These are phyloP conservation scores for Aspergillus sp. DNA, from an alignment of 2,329 filamentous ascomycete genomes.

Conservation along the genomic window DNA sequence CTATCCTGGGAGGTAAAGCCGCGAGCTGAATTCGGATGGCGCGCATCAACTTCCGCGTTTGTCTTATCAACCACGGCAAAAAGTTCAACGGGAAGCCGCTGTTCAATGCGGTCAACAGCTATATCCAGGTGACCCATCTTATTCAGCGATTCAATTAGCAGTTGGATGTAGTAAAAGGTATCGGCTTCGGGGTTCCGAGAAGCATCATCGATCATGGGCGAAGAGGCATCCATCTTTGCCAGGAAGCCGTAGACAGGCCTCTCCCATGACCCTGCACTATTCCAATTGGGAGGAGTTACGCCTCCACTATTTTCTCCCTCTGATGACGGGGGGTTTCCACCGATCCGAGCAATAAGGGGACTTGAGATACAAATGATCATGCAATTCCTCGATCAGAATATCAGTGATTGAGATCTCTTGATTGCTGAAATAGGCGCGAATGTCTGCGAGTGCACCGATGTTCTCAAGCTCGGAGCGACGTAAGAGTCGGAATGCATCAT, in stretches of 20 bases:
- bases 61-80: constrained; percentile 93
- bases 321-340: constrained; percentile 68
- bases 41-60: constrained; percentile 86
- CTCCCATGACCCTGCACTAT: constrained; percentile 43
- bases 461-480: constrained; percentile 83
- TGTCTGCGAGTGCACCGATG: constrained; percentile 81
- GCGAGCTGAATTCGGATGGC: constrained; percentile 76
- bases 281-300: constrained; percentile 17
- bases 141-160: constrained; percentile 85
- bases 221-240: constrained; percentile 51
- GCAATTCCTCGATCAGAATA: constrained; percentile 93
- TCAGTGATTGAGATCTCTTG: constrained; percentile 91
- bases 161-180: constrained; percentile 86
- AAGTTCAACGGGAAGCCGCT: constrained; percentile 86
- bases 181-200: constrained; percentile 92
- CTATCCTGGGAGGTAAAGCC: constrained; percentile 43
- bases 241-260: constrained; percentile 54
- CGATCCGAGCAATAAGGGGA: constrained; percentile 95
- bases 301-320: constrained; percentile 27
- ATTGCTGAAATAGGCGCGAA: constrained; percentile 83
- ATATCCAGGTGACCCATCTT: constrained; percentile 81
- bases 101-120: constrained; percentile 85
- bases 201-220: constrained; percentile 72
- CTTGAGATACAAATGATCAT: constrained; percentile 95
- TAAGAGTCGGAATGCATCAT: constrained; percentile 78